Base-by-base conservation (phyloP, 768 basidiomycete species). In the Rubroboletus satanas region DNA sequence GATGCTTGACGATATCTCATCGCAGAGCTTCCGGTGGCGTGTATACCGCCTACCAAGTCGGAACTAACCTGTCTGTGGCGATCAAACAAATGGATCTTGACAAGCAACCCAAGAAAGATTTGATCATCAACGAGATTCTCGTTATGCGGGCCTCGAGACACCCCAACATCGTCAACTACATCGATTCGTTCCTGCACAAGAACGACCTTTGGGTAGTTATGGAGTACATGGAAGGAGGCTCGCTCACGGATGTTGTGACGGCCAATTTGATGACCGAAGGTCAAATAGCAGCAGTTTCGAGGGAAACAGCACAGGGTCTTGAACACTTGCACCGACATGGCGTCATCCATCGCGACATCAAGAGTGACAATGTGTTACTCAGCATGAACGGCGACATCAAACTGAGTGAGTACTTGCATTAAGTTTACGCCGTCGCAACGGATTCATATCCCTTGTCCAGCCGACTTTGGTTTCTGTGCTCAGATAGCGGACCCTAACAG, bases 41-140 rank as follows among this genome's bases (percentile, higher is more conserved):
- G 2, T 99, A 97, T 74, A 98, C 95, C 12, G 96, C 96, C 15
- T 97, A 97, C 68, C 95, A 98, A 76, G 90, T 96, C 58, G 94
- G 95, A 39, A 93, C 91, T 31, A 96, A 97, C 72, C 64, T 91
- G 32, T 89, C 85, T 11, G 97, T 98, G 33, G 97, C 97, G 39
- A 99, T 99, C 82, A 99, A 99, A 74, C 96, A 98, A 74, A 99
- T 98, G 97, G 97, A 99, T 78, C 81, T 99, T 31, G 95, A 98
- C 73, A 97, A 98, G 76, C 97, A 98, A 66, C 97, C 97, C 39
- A 98, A 98, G 81, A 98, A 98, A 74, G 96, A 98, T 68, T 80
- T 99, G 47, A 98, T 99, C 77, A 98, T 99, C 77, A 98, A 99
- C 73, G 97, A 99, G 74, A 98, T 98, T 62, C 84, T 99, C 60